A percentile compares a stretch with the other conserved stretches of the same genome.
Evolutionary conservation across 805 yeast species (phyloP).

Genomic region (Cyberlindnera americana): DNA sequence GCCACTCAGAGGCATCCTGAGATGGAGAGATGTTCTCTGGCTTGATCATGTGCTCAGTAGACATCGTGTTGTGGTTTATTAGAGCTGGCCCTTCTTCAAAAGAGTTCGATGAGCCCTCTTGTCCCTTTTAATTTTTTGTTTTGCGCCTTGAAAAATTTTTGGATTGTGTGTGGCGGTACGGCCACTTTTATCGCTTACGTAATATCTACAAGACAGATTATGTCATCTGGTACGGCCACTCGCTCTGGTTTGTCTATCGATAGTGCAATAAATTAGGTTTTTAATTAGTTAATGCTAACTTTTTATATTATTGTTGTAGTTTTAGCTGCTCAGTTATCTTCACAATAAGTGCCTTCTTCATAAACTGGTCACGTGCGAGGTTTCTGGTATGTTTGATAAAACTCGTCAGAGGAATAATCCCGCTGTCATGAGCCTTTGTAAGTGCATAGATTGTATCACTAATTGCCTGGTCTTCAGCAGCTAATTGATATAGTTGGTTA

Average conservation of each 20-base stretch:
- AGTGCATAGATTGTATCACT: conserved; percentile 62
- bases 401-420: conserved; percentile 38
- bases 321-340: conserved; percentile 32
- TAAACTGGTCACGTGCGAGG: conserved; percentile 62
- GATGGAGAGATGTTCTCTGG: conserved; percentile 80
- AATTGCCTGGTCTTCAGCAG: conserved; percentile 66
- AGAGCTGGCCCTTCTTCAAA: background rate
- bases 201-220: conserved; percentile 1
- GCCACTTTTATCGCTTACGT: background rate
- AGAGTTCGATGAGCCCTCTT: conserved; percentile 9
- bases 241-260: no score
- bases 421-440: conserved; percentile 50
- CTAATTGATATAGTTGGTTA: conserved; percentile 60
- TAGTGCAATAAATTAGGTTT: no score
- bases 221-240: conserved; percentile 4
- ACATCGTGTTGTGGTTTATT: conserved; percentile 35
- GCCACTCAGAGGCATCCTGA: conserved; percentile 92
- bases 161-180: conserved; percentile 3
- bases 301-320: conserved; percentile 3
- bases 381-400: conserved; percentile 43
- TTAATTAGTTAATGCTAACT: no score
- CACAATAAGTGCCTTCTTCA: conserved; percentile 43
- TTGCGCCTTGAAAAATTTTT: conserved; percentile 18
- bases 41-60: conserved; percentile 75
- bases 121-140: background rate